A percentile compares a stretch with the other conserved stretches of the same genome.
These are phyloP conservation scores for Ceratobasidium sp. DNA, from an alignment of 1,284 basidiomycete genomes.

Conservation along the genomic window DNA sequence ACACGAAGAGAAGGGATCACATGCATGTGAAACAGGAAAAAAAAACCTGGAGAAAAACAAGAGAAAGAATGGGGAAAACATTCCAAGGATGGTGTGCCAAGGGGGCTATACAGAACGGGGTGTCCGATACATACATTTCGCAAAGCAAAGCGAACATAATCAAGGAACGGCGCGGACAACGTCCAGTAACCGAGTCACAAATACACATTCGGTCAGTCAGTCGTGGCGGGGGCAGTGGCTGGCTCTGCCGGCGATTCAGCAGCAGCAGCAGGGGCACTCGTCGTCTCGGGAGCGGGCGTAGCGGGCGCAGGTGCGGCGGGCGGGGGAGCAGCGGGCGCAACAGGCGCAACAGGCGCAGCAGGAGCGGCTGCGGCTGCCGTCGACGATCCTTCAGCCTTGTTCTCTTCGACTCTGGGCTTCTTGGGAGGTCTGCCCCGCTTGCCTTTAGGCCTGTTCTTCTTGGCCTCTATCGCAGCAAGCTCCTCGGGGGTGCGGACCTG, in stretches of 20 bases:
- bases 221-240: conserved; percentile 26
- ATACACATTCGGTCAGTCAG: conserved; percentile 33
- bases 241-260: conserved; percentile 12
- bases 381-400: conserved; percentile 17
- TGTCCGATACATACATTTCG: conserved; percentile 39
- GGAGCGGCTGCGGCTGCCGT: conserved; percentile 9
- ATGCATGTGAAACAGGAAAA: conserved; percentile 39
- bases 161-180: conserved; percentile 25
- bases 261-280: background rate
- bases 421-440: conserved; percentile 42
- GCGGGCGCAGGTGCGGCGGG: background rate
- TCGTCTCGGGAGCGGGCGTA: background rate
- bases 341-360: background rate
- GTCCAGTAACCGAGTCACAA: conserved; percentile 11
- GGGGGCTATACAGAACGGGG: conserved; percentile 28
- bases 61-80: conserved; percentile 30
- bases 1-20: conserved; percentile 34
- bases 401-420: conserved; percentile 21
- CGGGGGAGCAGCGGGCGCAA: background rate
- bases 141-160: conserved; percentile 30
- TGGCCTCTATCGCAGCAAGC: conserved; percentile 41
- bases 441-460: conserved; percentile 40
- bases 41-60: conserved; percentile 14
- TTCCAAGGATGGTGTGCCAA: conserved; percentile 20
- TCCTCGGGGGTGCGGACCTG: conserved; percentile 45